These are phyloP conservation scores for Olyra latifolia DNA, from an alignment of 176 grass and related monocot species.

Conservation along the genomic window DNA sequence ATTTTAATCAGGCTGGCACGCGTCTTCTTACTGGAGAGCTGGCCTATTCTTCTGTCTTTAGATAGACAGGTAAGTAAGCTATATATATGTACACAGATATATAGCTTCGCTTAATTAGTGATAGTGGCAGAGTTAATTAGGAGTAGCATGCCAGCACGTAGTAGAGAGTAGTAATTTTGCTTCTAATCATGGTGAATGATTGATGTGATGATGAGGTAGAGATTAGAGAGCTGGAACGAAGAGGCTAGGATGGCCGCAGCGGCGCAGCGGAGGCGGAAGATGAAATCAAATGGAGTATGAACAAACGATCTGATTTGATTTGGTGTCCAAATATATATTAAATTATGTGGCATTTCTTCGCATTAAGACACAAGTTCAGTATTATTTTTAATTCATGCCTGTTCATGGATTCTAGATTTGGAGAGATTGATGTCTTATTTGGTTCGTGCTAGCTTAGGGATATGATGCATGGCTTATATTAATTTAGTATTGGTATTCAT, in stretches of 20 bases:
- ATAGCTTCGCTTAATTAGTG: background rate
- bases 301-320: slow-evolving; percentile 11
- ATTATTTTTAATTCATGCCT: background rate
- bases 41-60: slow-evolving; percentile 11
- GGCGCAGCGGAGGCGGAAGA: background rate
- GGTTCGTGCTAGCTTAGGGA: background rate
- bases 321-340: background rate
- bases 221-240: background rate
- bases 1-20: slow-evolving; percentile 22
- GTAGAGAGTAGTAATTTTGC: background rate
- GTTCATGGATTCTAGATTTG: slow-evolving; percentile 7
- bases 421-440: background rate
- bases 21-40: background rate
- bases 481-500: background rate
- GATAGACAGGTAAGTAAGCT: slow-evolving; percentile 19
- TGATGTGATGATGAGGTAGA: background rate
- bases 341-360: background rate
- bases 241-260: background rate
- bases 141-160: background rate
- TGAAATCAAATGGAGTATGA: background rate
- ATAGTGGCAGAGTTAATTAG: background rate
- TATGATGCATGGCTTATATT: background rate
- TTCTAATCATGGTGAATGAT: background rate
- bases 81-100: background rate
- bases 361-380: background rate